A percentile compares a stretch with the other conserved stretches of the same genome.
Evolutionary conservation across 2,329 filamentous ascomycete genomes (phyloP).

Genomic region (Didymella glomerata): DNA sequence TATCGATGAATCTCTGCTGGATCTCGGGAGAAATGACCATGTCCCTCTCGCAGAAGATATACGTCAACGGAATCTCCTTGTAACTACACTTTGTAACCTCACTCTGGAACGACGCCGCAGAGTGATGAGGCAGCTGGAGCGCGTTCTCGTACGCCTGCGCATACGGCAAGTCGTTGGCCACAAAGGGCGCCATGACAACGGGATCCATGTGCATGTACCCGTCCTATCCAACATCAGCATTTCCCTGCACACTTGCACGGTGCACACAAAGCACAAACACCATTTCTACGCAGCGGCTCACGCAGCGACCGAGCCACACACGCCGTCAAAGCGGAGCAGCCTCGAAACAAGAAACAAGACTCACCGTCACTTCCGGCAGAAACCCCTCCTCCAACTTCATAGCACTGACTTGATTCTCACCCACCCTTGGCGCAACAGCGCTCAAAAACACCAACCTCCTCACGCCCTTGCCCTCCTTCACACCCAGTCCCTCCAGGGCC

Average conservation of each 20-base stretch:
- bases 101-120: constrained; percentile 43
- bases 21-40: constrained; percentile 33
- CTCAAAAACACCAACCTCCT: constrained; percentile 29
- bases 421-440: constrained; percentile 24
- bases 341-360: background rate
- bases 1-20: constrained; percentile 45
- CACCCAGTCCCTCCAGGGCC: constrained; percentile 19
- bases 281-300: too few relatives aligned
- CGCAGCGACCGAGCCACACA: too few relatives aligned
- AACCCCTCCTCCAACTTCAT: constrained; percentile 11
- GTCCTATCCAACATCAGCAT: constrained; percentile 8
- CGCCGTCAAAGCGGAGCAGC: background rate
- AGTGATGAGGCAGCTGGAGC: constrained; percentile 39
- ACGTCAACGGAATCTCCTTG: constrained; percentile 51
- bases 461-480: background rate
- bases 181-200: constrained; percentile 10
- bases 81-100: constrained; percentile 51
- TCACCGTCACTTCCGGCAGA: constrained; percentile 11
- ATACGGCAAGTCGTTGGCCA: constrained; percentile 31
- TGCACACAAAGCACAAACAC: too few relatives aligned
- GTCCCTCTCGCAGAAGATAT: constrained; percentile 52
- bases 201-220: constrained; percentile 31
- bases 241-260: too few relatives aligned
- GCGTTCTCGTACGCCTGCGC: constrained; percentile 31
- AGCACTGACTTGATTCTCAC: constrained; percentile 20